These are phyloP conservation scores for Aspergillus texensis DNA, from an alignment of 2,329 filamentous ascomycete genomes.

Conservation along the genomic window DNA sequence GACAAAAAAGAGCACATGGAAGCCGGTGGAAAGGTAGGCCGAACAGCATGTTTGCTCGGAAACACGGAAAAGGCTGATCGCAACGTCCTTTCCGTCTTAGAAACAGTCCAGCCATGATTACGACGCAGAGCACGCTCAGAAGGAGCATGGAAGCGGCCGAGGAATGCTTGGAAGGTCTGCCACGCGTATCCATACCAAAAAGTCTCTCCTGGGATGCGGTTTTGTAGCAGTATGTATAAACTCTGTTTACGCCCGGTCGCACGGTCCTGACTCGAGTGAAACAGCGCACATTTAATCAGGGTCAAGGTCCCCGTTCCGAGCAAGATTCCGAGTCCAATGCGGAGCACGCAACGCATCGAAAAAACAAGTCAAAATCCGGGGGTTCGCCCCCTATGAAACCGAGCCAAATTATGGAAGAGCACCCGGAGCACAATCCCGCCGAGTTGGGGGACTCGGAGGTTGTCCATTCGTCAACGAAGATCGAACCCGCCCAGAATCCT, in stretches of 20 bases:
- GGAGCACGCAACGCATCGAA: background rate
- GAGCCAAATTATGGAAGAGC: background rate
- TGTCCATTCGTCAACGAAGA: background rate
- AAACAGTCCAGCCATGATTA: background rate
- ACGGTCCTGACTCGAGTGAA: background rate
- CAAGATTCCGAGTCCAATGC: background rate
- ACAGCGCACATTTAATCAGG: background rate
- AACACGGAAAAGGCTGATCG: background rate
- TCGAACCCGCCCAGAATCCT: background rate
- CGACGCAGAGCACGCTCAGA: background rate
- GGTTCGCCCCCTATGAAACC: background rate
- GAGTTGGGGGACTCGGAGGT: background rate
- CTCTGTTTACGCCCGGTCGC: background rate
- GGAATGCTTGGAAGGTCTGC: background rate
- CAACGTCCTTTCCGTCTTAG: background rate
- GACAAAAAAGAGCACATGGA: background rate
- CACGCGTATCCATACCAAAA: background rate
- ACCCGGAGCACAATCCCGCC: background rate
- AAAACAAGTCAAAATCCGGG: background rate
- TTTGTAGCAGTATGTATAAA: slow-evolving; percentile 2
- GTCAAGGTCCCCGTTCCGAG: background rate
- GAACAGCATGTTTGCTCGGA: background rate
- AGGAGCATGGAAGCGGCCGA: background rate
- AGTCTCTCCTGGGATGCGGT: background rate
- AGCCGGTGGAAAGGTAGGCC: background rate